These are phyloP conservation scores for Paragyromitra xinjiangensis DNA, from an alignment of 495 filamentous ascomycete genomes.

Conservation along the genomic window DNA sequence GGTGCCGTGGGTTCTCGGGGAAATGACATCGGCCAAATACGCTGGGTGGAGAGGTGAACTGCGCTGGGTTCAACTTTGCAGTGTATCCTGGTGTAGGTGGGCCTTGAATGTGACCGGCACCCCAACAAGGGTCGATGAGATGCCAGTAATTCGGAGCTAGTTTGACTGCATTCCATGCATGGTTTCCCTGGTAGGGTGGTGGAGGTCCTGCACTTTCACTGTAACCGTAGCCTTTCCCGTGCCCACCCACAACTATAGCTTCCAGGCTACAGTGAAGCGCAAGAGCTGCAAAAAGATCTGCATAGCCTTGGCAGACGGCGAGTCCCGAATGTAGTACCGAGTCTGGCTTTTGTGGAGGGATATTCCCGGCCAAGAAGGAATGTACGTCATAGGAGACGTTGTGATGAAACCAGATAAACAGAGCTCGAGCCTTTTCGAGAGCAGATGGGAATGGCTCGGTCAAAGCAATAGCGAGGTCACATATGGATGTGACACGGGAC, in stretches of 20 bases:
- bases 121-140: slow-evolving; percentile 91
- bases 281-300: slow-evolving; percentile 78
- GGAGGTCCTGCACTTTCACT: slow-evolving; percentile 63
- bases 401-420: slow-evolving; percentile 96
- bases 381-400: slow-evolving; percentile 85
- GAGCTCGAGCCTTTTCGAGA: slow-evolving; percentile 88
- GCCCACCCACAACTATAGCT: slow-evolving; percentile 72
- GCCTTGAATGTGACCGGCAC: slow-evolving; percentile 72
- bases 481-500: slow-evolving; percentile 57
- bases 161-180: slow-evolving; percentile 93
- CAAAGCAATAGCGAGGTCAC: slow-evolving; percentile 77
- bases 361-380: slow-evolving; percentile 74
- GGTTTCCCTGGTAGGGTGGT: slow-evolving; percentile 65
- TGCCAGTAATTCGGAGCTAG: slow-evolving; percentile 91
- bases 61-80: slow-evolving; percentile 70
- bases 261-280: slow-evolving; percentile 79
- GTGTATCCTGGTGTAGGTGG: slow-evolving; percentile 65
- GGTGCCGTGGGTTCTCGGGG: slow-evolving; percentile 64
- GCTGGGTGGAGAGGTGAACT: slow-evolving; percentile 83
- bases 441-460: slow-evolving; percentile 78
- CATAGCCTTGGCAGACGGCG: slow-evolving; percentile 92
- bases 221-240: slow-evolving; percentile 88
- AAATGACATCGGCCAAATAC: slow-evolving; percentile 83
- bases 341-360: slow-evolving; percentile 72
- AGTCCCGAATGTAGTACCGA: slow-evolving; percentile 75